A percentile compares a stretch with the other conserved stretches of the same genome.
phyloP scores from a whole-genome alignment of 495 filamentous ascomycete genomes.

The Aspergillus panamensis region DNA sequence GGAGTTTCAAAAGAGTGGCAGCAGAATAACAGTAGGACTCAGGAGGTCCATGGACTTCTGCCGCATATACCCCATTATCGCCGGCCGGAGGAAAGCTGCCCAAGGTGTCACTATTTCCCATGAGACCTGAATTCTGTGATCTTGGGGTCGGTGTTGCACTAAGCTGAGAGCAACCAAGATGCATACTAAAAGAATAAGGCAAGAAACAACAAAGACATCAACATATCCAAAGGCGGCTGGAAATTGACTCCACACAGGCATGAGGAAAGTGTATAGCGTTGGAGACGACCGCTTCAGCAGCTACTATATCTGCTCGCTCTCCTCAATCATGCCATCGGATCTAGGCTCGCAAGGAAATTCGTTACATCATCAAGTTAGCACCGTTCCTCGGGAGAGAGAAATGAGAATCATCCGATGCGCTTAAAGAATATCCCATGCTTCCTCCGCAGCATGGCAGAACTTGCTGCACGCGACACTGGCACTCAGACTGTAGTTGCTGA shows the following conservation, averaged over 20 bases:
- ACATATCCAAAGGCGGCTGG: constrained; percentile 13
- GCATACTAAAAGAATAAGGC: constrained; percentile 7
- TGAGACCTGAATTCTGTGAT: constrained; percentile 1
- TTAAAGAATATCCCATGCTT: constrained; percentile 90
- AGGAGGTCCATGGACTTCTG: neutral
- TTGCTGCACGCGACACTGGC: constrained; percentile 98
- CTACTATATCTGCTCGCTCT: constrained; percentile 6
- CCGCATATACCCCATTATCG: neutral
- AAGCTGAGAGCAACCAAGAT: neutral
- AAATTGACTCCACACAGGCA: neutral
- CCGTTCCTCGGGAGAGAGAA: constrained; percentile 16
- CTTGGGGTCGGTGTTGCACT: neutral
- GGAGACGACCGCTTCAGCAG: constrained; percentile 7
- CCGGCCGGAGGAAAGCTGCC: neutral
- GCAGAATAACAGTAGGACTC: neutral
- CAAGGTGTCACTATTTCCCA: neutral
- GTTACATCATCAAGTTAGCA: constrained; percentile 31
- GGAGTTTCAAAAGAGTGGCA: neutral
- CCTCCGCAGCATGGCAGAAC: constrained; percentile 97
- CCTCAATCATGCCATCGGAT: constrained; percentile 10
- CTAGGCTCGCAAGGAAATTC: constrained; percentile 36
- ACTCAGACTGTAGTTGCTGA: constrained; percentile 95
- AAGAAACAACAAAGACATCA: constrained; percentile 6
- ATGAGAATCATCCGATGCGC: constrained; percentile 7
- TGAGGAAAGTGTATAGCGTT: constrained; percentile 1